Conservation (phyloP, 805 yeast species). For the Metschnikowia hibisci region DNA sequence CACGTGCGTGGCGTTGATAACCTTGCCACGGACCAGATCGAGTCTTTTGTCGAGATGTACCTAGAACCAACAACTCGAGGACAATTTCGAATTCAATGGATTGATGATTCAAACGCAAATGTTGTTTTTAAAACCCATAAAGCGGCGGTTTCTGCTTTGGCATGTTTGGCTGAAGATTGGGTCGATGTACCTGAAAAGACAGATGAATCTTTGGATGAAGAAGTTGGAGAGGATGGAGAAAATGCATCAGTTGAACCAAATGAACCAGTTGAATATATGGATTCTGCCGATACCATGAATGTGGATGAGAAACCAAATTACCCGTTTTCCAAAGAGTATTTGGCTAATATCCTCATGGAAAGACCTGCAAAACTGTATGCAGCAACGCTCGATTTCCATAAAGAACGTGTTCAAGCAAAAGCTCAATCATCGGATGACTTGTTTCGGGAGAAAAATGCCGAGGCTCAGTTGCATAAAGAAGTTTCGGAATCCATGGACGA, state of each 20-base stretch:
- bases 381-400: conserved; percentile 32
- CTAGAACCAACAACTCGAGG: conserved; percentile 19
- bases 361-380: conserved; percentile 40
- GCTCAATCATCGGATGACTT: conserved; percentile 8
- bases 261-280: too few species aligned
- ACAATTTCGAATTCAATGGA: conserved; percentile 56
- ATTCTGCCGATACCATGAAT: background rate
- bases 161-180: conserved; percentile 26
- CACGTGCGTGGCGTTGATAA: conserved; percentile 60
- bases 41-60: conserved; percentile 48
- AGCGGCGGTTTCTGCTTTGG: conserved; percentile 37
- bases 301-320: background rate
- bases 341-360: conserved; percentile 30
- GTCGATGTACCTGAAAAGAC: conserved; percentile 7
- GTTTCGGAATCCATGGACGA: conserved; percentile 29
- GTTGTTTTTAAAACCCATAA: conserved; percentile 48
- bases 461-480: conserved; percentile 8
- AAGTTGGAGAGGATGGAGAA: too few species aligned
- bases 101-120: conserved; percentile 57
- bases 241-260: too few species aligned
- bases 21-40: conserved; percentile 57
- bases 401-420: conserved; percentile 22
- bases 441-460: conserved; percentile 14
- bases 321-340: conserved; percentile 17
- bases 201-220: too few species aligned